These are phyloP conservation scores for Daedaleopsis nitida DNA, from an alignment of 768 basidiomycete species.

Conservation along the genomic window DNA sequence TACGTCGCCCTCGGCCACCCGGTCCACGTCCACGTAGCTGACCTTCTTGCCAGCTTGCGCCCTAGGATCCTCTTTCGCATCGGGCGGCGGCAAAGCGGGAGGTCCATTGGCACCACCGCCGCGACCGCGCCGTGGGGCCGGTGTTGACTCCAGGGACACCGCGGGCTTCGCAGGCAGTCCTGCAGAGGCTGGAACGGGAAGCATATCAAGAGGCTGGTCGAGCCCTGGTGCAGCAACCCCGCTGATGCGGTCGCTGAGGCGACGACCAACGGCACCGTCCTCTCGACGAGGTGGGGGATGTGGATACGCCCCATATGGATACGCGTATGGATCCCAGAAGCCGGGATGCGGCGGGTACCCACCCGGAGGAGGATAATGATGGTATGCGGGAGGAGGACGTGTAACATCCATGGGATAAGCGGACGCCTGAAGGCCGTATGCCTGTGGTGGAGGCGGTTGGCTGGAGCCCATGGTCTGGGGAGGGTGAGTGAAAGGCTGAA, in stretches of 20 bases:
- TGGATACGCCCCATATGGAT: conserved; percentile 40
- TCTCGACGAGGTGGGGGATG: conserved; percentile 54
- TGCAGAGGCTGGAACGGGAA: conserved; percentile 53
- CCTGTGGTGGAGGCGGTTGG: conserved; percentile 80
- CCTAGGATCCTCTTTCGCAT: conserved; percentile 91
- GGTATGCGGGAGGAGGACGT: conserved; percentile 45
- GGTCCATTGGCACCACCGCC: conserved; percentile 50
- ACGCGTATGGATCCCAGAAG: conserved; percentile 50
- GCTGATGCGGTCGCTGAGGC: conserved; percentile 80
- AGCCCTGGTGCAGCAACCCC: conserved; percentile 60
- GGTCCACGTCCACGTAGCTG: conserved; percentile 95
- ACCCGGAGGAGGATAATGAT: conserved; percentile 33
- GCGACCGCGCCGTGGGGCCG: conserved; percentile 42
- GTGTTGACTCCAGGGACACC: conserved; percentile 46
- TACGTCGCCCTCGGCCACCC: conserved; percentile 72
- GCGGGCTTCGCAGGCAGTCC: conserved; percentile 82
- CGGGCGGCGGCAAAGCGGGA: conserved; percentile 80
- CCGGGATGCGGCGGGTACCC: conserved; percentile 41
- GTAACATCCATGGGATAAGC: conserved; percentile 38
- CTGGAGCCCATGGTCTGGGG: conserved; percentile 67
- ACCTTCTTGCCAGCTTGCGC: conserved; percentile 87
- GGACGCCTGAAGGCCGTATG: conserved; percentile 76
- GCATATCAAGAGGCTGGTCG: conserved; percentile 43
- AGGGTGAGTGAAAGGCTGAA: conserved; percentile 82
- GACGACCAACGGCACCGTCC: conserved; percentile 57